phyloP scores from a whole-genome alignment of 352 stramenopile species.

The Pythium phragmiticola region DNA sequence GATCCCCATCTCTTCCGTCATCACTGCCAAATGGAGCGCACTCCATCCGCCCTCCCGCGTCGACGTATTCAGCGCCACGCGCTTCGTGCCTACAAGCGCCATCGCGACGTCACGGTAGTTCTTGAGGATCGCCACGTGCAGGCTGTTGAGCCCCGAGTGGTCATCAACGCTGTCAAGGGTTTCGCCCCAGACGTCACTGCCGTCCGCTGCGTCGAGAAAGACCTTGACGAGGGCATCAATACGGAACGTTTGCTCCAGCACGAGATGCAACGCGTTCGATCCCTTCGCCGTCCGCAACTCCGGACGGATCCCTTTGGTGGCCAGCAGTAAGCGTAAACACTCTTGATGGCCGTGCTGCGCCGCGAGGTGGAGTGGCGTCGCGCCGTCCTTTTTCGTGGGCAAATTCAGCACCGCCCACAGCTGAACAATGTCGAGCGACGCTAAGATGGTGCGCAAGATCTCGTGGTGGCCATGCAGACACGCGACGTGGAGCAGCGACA shows the following conservation, averaged over 20 bases:
- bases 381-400: constrained; percentile 33
- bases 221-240: constrained; percentile 49
- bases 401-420: constrained; percentile 37
- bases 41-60: constrained; percentile 53
- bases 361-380: constrained; percentile 54
- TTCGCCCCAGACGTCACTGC: constrained; percentile 10
- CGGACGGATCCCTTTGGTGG: constrained; percentile 21
- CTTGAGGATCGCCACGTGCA: constrained; percentile 66
- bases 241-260: constrained; percentile 61
- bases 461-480: constrained; percentile 38
- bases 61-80: constrained; percentile 45
- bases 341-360: constrained; percentile 39
- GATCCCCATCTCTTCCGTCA: constrained; percentile 49
- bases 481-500: constrained; percentile 51
- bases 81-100: constrained; percentile 39
- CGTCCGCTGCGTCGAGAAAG: constrained; percentile 31
- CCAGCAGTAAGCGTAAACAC: constrained; percentile 41
- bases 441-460: constrained; percentile 31
- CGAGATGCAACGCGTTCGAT: constrained; percentile 58
- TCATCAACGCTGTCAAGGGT: constrained; percentile 51
- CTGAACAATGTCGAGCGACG: constrained; percentile 10
- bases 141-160: constrained; percentile 39
- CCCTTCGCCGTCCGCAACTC: constrained; percentile 37
- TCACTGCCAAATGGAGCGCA: constrained; percentile 61
- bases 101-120: constrained; percentile 51